Conservation (phyloP, 2,329 filamentous ascomycete genomes). For the Claviceps purpurea region DNA sequence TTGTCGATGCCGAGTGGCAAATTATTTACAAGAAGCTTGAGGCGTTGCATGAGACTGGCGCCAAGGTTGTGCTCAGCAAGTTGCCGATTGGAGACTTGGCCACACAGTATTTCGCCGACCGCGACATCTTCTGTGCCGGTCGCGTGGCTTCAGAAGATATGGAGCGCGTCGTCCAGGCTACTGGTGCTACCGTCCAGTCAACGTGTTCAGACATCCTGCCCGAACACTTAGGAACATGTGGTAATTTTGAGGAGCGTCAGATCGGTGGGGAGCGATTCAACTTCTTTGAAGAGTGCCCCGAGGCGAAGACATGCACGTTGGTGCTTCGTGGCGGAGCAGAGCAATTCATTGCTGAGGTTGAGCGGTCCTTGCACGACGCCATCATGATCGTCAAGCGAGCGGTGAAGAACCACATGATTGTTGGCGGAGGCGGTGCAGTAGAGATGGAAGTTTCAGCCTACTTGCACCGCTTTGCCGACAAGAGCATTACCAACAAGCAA, state of each 20-base stretch:
- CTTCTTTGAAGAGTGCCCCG: slow-evolving; percentile 92
- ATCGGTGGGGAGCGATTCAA: slow-evolving; percentile 97
- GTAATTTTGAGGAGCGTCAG: slow-evolving; percentile 84
- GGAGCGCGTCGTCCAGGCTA: slow-evolving; percentile 91
- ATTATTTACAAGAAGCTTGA: slow-evolving; percentile 99
- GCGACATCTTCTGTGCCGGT: slow-evolving; percentile 95
- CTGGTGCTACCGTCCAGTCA: slow-evolving; percentile 81
- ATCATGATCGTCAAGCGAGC: slow-evolving; percentile 99
- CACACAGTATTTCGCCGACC: slow-evolving; percentile 95
- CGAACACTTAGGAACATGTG: slow-evolving; percentile 84
- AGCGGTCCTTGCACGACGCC: slow-evolving; percentile 93
- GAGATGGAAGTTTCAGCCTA: slow-evolving; percentile 97
- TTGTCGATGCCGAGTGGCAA: slow-evolving; percentile 98
- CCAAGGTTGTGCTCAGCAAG: slow-evolving; percentile 95
- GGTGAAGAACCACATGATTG: slow-evolving; percentile 86
- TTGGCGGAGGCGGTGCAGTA: slow-evolving; percentile 83
- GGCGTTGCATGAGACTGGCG: slow-evolving; percentile 81
- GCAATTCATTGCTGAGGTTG: slow-evolving; percentile 98
- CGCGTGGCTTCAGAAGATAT: slow-evolving; percentile 85
- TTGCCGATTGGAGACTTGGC: slow-evolving; percentile 94
- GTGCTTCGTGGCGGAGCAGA: slow-evolving; percentile 91
- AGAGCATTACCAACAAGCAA: slow-evolving; percentile 87
- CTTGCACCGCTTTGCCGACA: slow-evolving; percentile 83
- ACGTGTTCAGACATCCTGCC: slow-evolving; percentile 90
- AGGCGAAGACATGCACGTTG: slow-evolving; percentile 92